Evolutionary conservation across 2,329 filamentous ascomycete genomes (phyloP).

Genomic region (Nakataea oryzae): DNA sequence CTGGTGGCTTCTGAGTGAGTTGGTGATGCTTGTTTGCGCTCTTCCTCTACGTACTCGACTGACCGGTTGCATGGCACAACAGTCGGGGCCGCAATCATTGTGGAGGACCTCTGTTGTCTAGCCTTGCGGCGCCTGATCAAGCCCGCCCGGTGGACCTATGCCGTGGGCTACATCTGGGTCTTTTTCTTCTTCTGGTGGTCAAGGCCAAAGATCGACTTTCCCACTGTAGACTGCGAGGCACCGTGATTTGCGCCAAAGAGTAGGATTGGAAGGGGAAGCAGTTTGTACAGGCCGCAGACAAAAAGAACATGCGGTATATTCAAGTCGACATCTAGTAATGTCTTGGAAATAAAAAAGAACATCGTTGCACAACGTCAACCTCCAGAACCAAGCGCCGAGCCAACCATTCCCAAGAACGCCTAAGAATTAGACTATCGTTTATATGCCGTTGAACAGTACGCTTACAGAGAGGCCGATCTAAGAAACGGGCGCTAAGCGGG

Average conservation of each 20-base stretch:
- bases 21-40: too few species aligned
- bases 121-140: neutral
- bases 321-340: too few species aligned
- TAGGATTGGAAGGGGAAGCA: neutral
- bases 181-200: neutral
- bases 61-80: neutral
- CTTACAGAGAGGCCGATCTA: neutral
- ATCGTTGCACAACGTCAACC: neutral
- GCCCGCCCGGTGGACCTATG: neutral
- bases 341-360: too few species aligned
- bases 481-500: neutral
- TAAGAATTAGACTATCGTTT: neutral
- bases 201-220: neutral
- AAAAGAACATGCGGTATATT: too few species aligned
- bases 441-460: neutral
- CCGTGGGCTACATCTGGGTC: neutral
- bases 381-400: neutral
- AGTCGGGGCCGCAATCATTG: neutral
- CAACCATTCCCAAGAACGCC: neutral
- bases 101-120: neutral
- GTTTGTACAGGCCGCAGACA: too few species aligned
- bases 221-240: neutral
- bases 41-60: too few species aligned
- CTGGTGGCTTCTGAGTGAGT: too few species aligned
- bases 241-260: neutral